phyloP scores from a whole-genome alignment of 768 basidiomycete genomes.

The Calvatia gigantea region DNA sequence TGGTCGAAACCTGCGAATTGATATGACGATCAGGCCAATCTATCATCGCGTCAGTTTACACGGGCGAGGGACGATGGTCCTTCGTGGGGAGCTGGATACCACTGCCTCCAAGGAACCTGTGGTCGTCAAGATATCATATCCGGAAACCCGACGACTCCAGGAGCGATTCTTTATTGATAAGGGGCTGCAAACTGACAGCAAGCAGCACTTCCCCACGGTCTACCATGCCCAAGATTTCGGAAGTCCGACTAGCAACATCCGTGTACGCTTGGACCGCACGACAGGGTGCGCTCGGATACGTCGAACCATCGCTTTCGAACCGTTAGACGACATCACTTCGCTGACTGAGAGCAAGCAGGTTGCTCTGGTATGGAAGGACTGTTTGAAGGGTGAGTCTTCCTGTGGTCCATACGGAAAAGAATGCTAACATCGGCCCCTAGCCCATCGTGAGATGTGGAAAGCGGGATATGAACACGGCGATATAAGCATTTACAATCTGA shows the following conservation, averaged over 20 bases:
- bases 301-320: not conserved
- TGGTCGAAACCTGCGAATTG: not conserved
- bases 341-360: not conserved
- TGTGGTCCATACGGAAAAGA: not conserved
- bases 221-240: not conserved
- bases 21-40: not conserved
- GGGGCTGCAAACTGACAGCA: not conserved
- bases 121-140: not conserved
- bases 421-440: not conserved
- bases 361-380: not conserved
- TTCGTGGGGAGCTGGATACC: not conserved
- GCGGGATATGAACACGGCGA: not conserved
- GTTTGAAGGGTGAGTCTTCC: not conserved
- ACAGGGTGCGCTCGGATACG: not conserved
- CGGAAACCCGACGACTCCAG: not conserved
- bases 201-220: not conserved
- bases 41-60: not conserved
- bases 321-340: not conserved
- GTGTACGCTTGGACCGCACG: not conserved
- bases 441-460: not conserved
- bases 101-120: not conserved
- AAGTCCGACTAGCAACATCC: not conserved
- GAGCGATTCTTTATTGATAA: not conserved
- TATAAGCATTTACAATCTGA: not conserved
- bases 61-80: not conserved